A percentile compares a stretch with the other conserved stretches of the same genome.
Conservation (phyloP, 1,284 basidiomycete genomes). For the Salmacisia buchloeana region DNA sequence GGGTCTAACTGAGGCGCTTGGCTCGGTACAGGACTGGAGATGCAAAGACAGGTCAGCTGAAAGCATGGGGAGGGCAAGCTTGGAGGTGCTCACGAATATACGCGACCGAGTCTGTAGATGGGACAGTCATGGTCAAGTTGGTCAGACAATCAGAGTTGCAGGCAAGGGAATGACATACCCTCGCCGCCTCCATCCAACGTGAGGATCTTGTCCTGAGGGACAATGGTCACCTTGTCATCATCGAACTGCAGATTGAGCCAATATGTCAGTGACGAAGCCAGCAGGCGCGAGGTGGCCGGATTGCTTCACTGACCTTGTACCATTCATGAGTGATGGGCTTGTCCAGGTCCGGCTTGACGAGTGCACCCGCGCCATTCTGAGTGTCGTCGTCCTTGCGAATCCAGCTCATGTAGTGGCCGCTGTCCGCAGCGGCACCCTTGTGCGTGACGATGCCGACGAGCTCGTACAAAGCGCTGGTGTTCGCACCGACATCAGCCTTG, state of each 20-base stretch:
- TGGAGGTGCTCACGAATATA: conserved; percentile 30
- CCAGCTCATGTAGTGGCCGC: conserved; percentile 88
- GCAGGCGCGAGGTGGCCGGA: not conserved
- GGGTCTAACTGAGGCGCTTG: too few species aligned
- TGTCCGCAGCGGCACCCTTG: conserved; percentile 89
- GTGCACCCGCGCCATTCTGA: conserved; percentile 6
- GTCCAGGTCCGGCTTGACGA: not conserved
- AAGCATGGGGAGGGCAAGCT: not conserved
- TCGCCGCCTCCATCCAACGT: conserved; percentile 46
- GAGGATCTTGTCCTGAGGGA: conserved; percentile 40
- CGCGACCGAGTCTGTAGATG: conserved; percentile 35
- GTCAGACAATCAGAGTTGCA: not conserved
- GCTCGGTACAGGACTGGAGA: not conserved
- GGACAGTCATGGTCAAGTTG: too few species aligned
- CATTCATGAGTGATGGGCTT: conserved; percentile 28
- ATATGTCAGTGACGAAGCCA: not conserved
- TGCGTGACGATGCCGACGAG: conserved; percentile 90
- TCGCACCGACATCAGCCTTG: conserved; percentile 66
- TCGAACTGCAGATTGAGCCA: conserved; percentile 31
- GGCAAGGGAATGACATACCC: not conserved
- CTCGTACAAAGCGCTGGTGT: conserved; percentile 73
- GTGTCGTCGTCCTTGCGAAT: conserved; percentile 52
- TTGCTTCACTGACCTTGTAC: conserved; percentile 28
- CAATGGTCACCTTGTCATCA: conserved; percentile 43
- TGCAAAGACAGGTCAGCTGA: not conserved